Evolutionary conservation across 441 rosid species (phyloP).

Genomic region (Populus hybrid): DNA sequence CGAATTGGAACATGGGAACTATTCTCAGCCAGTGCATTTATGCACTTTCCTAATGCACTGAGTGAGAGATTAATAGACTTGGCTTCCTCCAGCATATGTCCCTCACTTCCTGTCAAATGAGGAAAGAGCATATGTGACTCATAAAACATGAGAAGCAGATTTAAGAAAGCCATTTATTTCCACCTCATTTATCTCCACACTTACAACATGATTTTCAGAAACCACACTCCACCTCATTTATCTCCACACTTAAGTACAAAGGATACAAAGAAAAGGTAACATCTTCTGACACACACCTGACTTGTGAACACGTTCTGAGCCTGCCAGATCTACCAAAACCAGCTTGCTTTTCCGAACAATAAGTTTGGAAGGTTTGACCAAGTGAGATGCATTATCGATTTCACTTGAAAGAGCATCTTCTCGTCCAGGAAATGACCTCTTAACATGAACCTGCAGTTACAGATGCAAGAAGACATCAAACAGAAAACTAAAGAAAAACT

Average conservation of each 20-base stretch:
- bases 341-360: constrained; percentile 89
- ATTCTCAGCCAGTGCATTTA: constrained; percentile 96
- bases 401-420: constrained; percentile 55
- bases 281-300: constrained; percentile 56
- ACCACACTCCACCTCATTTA: neutral
- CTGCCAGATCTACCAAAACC: constrained; percentile 94
- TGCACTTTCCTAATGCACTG: constrained; percentile 98
- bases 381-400: constrained; percentile 50
- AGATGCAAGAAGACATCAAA: constrained; percentile 10
- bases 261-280: neutral
- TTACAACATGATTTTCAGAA: neutral
- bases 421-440: constrained; percentile 66
- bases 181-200: neutral
- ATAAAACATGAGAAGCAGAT: constrained; percentile 1
- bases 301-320: constrained; percentile 96
- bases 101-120: constrained; percentile 87
- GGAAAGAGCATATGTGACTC: constrained; percentile 15
- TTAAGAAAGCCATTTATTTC: neutral
- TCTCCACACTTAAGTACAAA: neutral
- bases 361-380: constrained; percentile 74
- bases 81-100: constrained; percentile 98
- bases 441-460: constrained; percentile 73
- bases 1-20: constrained; percentile 95
- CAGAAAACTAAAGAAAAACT: neutral
- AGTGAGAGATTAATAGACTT: constrained; percentile 97